phyloP scores from a whole-genome alignment of 1,139 yeast species.

The Yamadazyma dushanensis region DNA sequence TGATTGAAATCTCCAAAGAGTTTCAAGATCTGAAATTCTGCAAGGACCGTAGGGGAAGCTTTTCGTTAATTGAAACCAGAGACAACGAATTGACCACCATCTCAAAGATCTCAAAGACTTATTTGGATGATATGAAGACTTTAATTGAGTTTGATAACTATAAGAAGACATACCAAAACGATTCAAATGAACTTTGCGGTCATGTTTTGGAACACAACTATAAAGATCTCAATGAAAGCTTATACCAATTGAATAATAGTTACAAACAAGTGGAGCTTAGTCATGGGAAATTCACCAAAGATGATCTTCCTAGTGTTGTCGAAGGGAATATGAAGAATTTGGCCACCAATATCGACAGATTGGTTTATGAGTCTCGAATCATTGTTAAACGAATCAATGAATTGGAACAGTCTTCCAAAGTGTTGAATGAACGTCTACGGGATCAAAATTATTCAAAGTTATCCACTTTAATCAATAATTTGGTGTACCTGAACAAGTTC shows the following conservation, averaged over 20 bases:
- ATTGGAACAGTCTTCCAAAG: constrained; percentile 63
- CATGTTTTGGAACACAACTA: constrained; percentile 23
- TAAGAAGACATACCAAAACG: constrained; percentile 16
- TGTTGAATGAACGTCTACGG: constrained; percentile 44
- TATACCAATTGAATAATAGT: constrained; percentile 30
- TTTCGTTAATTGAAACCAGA: constrained; percentile 6
- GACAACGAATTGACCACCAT: constrained; percentile 17
- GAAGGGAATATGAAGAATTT: constrained; percentile 59
- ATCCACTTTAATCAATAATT: constrained; percentile 34
- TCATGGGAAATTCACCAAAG: constrained; percentile 32
- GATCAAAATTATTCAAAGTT: constrained; percentile 31
- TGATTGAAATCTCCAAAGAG: constrained; percentile 18
- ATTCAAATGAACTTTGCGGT: constrained; percentile 4
- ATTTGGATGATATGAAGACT: constrained; percentile 24
- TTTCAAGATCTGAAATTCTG: constrained; percentile 7
- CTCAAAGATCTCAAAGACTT: constrained; percentile 24
- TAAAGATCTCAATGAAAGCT: constrained; percentile 31
- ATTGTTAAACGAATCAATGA: constrained; percentile 75
- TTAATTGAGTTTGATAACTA: constrained; percentile 22
- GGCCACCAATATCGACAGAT: constrained; percentile 69
- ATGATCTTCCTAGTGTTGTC: constrained; percentile 34
- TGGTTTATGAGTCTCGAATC: constrained; percentile 77
- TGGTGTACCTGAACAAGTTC: constrained; percentile 35
- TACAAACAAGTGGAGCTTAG: constrained; percentile 30
- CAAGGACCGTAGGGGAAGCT: constrained; percentile 12